These are phyloP conservation scores for Halenospora varia DNA, from an alignment of 495 filamentous ascomycete genomes.

Conservation along the genomic window DNA sequence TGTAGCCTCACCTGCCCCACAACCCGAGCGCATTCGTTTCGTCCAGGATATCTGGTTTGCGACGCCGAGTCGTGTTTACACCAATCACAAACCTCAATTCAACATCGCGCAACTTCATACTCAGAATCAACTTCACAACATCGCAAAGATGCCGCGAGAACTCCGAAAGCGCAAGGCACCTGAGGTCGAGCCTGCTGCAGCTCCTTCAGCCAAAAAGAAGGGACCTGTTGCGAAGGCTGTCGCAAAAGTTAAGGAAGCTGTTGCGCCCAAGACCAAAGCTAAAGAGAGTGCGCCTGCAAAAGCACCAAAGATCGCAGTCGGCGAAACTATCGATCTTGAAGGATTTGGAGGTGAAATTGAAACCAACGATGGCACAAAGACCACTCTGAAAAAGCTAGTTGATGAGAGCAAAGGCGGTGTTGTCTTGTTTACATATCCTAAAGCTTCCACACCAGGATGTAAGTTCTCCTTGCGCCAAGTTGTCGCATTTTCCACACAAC, in stretches of 20 bases:
- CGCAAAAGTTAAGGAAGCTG: slow-evolving; percentile 33
- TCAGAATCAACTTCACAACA: not conserved
- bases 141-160: slow-evolving; percentile 49
- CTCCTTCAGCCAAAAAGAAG: slow-evolving; percentile 53
- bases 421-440: slow-evolving; percentile 92
- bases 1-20: not conserved
- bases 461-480: too few species aligned
- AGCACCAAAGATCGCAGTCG: slow-evolving; percentile 26
- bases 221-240: slow-evolving; percentile 36
- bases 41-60: not conserved
- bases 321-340: slow-evolving; percentile 57
- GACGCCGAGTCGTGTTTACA: slow-evolving; percentile 3
- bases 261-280: slow-evolving; percentile 25
- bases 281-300: slow-evolving; percentile 27
- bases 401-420: slow-evolving; percentile 81
- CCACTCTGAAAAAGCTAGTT: slow-evolving; percentile 71
- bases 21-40: not conserved
- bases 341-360: slow-evolving; percentile 79
- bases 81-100: slow-evolving; percentile 18
- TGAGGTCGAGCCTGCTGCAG: slow-evolving; percentile 40
- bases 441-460: slow-evolving; percentile 94
- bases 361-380: slow-evolving; percentile 76
- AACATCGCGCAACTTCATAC: not conserved
- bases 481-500: too few species aligned
- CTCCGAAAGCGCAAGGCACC: slow-evolving; percentile 74